Evolutionary conservation across 2,329 filamentous ascomycete genomes (phyloP).

Genomic region (Aureobasidium musti): DNA sequence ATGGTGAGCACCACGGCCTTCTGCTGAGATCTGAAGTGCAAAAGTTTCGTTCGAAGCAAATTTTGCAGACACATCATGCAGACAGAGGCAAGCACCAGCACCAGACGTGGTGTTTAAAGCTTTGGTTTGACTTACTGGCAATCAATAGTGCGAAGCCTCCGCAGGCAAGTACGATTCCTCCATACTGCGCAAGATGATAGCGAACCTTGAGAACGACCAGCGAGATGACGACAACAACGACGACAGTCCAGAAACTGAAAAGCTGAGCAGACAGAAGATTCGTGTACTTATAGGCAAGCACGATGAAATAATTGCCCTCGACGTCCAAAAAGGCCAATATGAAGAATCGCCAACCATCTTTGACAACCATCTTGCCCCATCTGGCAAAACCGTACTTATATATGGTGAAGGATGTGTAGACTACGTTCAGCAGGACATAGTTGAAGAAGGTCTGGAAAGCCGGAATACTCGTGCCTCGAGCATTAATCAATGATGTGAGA

Average conservation of each 20-base stretch:
- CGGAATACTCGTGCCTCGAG: constrained; percentile 74
- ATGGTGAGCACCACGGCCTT: too few species aligned
- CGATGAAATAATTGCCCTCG: constrained; percentile 96
- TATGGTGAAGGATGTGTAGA: constrained; percentile 80
- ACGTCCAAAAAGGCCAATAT: constrained; percentile 93
- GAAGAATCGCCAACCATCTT: constrained; percentile 89
- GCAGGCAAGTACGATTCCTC: constrained; percentile 86
- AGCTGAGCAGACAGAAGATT: constrained; percentile 91
- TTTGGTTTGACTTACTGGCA: constrained; percentile 43
- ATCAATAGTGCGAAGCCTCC: constrained; percentile 88
- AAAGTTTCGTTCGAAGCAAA: too few species aligned
- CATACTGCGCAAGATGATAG: constrained; percentile 82
- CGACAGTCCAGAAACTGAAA: constrained; percentile 98
- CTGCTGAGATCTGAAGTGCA: too few species aligned
- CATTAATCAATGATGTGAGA: constrained; percentile 73
- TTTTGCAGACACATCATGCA: too few species aligned
- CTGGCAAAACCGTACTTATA: constrained; percentile 75
- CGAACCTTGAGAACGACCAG: constrained; percentile 81
- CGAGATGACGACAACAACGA: constrained; percentile 83
- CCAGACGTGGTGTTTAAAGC: too few species aligned
- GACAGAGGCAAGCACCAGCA: too few species aligned
- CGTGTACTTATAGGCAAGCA: constrained; percentile 89
- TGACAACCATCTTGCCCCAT: constrained; percentile 64
- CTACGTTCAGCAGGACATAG: constrained; percentile 77
- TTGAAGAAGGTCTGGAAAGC: constrained; percentile 97